Conservation (phyloP, 1,284 basidiomycete genomes). For the Papiliotrema terrestris region DNA sequence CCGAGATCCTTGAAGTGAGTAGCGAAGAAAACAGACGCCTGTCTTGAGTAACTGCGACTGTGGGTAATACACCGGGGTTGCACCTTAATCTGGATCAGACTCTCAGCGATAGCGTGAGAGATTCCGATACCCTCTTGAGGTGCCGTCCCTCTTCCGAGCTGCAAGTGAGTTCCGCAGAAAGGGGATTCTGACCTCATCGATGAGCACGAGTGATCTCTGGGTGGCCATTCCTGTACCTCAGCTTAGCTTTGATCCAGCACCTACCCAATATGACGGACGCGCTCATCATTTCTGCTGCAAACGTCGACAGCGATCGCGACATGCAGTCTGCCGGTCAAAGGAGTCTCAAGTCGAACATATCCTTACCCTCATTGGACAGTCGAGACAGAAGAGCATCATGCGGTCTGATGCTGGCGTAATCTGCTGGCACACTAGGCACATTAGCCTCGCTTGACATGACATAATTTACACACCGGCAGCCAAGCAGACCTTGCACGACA, state of each 20-base stretch:
- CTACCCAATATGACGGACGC: constrained; percentile 80
- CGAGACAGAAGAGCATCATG: constrained; percentile 80
- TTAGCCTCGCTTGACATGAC: background rate
- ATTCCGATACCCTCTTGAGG: constrained; percentile 83
- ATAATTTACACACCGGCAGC: constrained; percentile 61
- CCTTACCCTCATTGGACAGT: constrained; percentile 72
- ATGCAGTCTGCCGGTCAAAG: constrained; percentile 50
- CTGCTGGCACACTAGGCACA: constrained; percentile 64
- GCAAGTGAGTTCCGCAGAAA: background rate
- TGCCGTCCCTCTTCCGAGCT: constrained; percentile 67
- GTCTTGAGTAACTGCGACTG: background rate
- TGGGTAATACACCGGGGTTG: constrained; percentile 6
- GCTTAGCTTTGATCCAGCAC: constrained; percentile 9
- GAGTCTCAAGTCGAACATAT: too few species aligned
- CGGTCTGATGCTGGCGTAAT: constrained; percentile 79
- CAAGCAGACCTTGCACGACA: constrained; percentile 78
- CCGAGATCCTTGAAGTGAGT: constrained; percentile 59
- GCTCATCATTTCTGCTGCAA: constrained; percentile 86
- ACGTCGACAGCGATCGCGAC: constrained; percentile 83
- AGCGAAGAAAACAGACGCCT: constrained; percentile 85
- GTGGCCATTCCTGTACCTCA: constrained; percentile 66
- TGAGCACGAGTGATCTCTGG: constrained; percentile 66
- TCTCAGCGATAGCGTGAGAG: constrained; percentile 87
- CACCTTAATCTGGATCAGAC: constrained; percentile 70
- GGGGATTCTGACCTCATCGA: constrained; percentile 75